phyloP scores from a whole-genome alignment of 2,329 filamentous ascomycete genomes.

The Phaeosphaeriaceae sp. region DNA sequence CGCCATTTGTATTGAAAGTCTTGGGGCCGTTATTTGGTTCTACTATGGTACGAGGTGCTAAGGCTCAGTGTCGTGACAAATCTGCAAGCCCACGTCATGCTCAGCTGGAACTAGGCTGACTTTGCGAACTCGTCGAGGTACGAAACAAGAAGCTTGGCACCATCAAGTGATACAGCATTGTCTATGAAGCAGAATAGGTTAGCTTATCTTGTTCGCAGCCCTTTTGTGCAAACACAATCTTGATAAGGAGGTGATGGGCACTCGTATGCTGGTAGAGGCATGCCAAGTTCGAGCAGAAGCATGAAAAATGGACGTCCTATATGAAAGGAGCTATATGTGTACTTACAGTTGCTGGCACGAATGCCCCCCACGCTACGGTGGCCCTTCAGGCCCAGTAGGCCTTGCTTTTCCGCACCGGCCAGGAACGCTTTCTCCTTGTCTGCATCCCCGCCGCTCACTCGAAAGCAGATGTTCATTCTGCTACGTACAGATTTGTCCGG shows the following conservation, averaged over 20 bases:
- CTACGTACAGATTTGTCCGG: constrained; percentile 78
- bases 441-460: constrained; percentile 70
- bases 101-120: constrained; percentile 26
- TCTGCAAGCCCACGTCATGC: constrained; percentile 18
- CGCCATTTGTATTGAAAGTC: constrained; percentile 1
- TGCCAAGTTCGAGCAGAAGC: constrained; percentile 1
- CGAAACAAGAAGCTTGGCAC: constrained; percentile 70
- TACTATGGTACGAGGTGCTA: background rate
- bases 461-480: constrained; percentile 95
- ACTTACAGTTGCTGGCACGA: constrained; percentile 76
- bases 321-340: constrained; percentile 6
- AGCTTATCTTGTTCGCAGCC: constrained; percentile 9
- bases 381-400: constrained; percentile 83
- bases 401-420: constrained; percentile 69
- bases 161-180: constrained; percentile 77
- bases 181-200: constrained; percentile 51
- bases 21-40: background rate
- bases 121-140: constrained; percentile 69
- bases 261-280: background rate
- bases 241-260: constrained; percentile 2
- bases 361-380: constrained; percentile 89
- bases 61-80: background rate
- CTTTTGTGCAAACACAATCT: background rate
- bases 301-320: background rate
- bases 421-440: constrained; percentile 82